These are phyloP conservation scores for Penicillium parvum DNA, from an alignment of 495 filamentous ascomycete species.

Conservation along the genomic window DNA sequence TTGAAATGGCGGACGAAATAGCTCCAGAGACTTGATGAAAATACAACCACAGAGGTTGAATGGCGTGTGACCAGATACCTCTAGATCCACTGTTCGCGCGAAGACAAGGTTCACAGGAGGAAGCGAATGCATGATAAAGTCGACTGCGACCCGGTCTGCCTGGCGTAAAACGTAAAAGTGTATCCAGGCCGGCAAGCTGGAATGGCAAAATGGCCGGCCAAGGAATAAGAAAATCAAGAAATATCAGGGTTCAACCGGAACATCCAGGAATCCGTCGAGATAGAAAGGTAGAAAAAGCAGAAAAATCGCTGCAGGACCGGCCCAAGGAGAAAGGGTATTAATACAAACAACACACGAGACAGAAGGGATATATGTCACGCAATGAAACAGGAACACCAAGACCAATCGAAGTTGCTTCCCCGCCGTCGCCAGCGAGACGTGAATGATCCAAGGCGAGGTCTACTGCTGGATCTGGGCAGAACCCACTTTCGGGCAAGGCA, in stretches of 20 bases:
- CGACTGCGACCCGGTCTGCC: slow-evolving; percentile 36
- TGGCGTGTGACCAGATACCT: no score
- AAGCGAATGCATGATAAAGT: slow-evolving; percentile 7
- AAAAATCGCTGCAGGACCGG: slow-evolving; percentile 30
- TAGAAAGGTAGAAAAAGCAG: slow-evolving; percentile 12
- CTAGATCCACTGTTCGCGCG: no score
- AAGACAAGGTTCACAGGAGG: background rate
- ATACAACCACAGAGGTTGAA: no score
- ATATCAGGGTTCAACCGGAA: slow-evolving; percentile 17
- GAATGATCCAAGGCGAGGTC: slow-evolving; percentile 1
- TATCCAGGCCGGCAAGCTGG: slow-evolving; percentile 1
- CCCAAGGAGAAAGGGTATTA: slow-evolving; percentile 32
- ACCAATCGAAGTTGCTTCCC: slow-evolving; percentile 22
- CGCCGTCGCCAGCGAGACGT: slow-evolving; percentile 24
- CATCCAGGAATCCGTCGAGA: slow-evolving; percentile 15
- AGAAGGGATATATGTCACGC: slow-evolving; percentile 30
- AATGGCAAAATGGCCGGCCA: slow-evolving; percentile 18
- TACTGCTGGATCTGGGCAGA: background rate
- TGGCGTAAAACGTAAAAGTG: slow-evolving; percentile 29
- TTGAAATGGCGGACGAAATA: no score
- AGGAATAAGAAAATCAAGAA: slow-evolving; percentile 8
- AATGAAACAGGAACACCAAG: slow-evolving; percentile 23
- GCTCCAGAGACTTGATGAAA: no score
- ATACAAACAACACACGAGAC: slow-evolving; percentile 28
- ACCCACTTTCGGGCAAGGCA: background rate